Evolutionary conservation across 306 rosid genomes (phyloP).

Genomic region (apple (Malus domestica)): DNA sequence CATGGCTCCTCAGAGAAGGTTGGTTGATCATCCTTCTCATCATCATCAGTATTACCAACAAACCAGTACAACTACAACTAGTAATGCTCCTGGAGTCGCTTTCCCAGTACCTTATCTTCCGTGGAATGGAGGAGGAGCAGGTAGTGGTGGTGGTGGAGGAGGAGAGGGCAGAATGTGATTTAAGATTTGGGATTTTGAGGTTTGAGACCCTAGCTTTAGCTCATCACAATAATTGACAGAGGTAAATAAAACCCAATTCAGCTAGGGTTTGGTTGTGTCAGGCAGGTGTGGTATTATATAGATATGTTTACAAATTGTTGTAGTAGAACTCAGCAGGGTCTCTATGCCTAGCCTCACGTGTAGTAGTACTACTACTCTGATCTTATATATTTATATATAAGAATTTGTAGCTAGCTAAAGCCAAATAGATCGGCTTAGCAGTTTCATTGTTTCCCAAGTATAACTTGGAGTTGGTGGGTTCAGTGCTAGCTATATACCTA

Average conservation of each 20-base stretch:
- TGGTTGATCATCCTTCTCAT: conserved; percentile 24
- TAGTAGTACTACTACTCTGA: background rate
- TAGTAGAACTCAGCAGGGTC: background rate
- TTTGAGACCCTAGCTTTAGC: background rate
- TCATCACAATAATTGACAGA: background rate
- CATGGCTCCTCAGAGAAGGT: conserved; percentile 26
- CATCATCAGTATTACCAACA: conserved; percentile 48
- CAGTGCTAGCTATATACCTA: background rate
- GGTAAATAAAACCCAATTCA: conserved; percentile 9
- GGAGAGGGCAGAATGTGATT: background rate
- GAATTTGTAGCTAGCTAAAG: background rate
- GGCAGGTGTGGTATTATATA: background rate
- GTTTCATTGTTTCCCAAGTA: background rate
- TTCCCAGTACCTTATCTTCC: conserved; percentile 56
- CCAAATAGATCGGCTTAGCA: background rate
- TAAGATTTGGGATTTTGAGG: background rate
- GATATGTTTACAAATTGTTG: background rate
- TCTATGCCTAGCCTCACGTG: background rate
- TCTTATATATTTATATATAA: background rate
- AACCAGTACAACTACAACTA: background rate
- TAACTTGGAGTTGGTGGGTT: background rate
- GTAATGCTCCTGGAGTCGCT: conserved; percentile 6
- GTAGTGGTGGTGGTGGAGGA: background rate
- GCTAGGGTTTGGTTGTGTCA: conserved; percentile 4
- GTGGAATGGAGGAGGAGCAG: conserved; percentile 49